Conservation (phyloP, 768 basidiomycete species). For the Leucosporidium creatinivorum region DNA sequence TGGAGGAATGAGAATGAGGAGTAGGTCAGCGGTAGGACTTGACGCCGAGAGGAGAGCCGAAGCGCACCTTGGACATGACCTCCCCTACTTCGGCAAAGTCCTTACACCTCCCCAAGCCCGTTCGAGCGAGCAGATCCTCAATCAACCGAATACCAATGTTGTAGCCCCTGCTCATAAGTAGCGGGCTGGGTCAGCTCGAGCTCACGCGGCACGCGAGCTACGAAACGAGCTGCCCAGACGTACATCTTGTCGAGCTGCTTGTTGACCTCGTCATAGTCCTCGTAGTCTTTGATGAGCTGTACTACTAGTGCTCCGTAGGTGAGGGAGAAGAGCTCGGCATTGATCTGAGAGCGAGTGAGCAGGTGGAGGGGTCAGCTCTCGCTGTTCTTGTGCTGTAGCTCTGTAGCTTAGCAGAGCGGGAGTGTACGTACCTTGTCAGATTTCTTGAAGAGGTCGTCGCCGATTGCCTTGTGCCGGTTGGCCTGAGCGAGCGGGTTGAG, state of each 20-base stretch:
- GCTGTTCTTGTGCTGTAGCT: neutral
- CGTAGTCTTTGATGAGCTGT: constrained; percentile 97
- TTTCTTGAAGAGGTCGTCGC: constrained; percentile 94
- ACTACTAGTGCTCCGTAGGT: constrained; percentile 97
- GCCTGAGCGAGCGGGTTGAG: neutral
- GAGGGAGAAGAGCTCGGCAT: constrained; percentile 91
- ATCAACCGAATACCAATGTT: constrained; percentile 94
- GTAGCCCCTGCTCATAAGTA: constrained; percentile 67
- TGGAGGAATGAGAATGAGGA: neutral
- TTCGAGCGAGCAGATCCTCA: constrained; percentile 93
- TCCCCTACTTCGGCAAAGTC: constrained; percentile 95
- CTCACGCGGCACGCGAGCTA: neutral
- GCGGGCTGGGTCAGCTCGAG: neutral
- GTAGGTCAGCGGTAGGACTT: too few species aligned
- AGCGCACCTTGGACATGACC: constrained; percentile 75
- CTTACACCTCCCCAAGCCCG: constrained; percentile 78
- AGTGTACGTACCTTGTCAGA: constrained; percentile 70
- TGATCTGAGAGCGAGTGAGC: constrained; percentile 49
- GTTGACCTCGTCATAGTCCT: constrained; percentile 77
- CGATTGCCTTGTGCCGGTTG: constrained; percentile 56
- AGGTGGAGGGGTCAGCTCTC: neutral
- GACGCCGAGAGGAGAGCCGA: constrained; percentile 2
- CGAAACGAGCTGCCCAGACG: neutral
- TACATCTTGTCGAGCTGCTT: constrained; percentile 86
- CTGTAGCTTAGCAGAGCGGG: neutral